phyloP scores from a whole-genome alignment of 2,329 filamentous ascomycete genomes.

The Colletotrichum tabaci region DNA sequence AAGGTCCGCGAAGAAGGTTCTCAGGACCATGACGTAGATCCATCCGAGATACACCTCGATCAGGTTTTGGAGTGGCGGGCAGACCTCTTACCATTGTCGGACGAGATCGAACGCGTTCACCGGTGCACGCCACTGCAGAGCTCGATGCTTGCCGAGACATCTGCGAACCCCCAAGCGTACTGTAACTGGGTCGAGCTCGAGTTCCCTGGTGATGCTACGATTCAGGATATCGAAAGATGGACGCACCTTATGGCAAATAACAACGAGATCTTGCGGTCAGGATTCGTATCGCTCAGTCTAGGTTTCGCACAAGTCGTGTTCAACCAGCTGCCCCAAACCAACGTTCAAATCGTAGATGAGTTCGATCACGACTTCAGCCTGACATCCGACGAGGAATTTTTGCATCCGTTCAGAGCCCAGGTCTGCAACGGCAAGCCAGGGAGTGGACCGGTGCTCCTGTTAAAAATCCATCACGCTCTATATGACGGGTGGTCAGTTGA shows the following conservation, averaged over 20 bases:
- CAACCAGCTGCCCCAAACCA: conserved; percentile 60
- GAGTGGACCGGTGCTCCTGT: conserved; percentile 52
- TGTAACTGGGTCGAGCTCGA: conserved; percentile 83
- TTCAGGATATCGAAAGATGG: conserved; percentile 61
- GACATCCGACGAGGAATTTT: conserved; percentile 51
- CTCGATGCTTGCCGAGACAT: conserved; percentile 86
- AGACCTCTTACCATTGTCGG: neutral
- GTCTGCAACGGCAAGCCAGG: conserved; percentile 52
- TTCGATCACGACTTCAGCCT: conserved; percentile 58
- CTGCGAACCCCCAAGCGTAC: conserved; percentile 72
- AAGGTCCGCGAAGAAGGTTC: no score
- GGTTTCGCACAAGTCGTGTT: conserved; percentile 77
- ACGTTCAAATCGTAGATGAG: conserved; percentile 59
- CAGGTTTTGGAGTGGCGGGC: neutral
- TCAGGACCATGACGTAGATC: neutral
- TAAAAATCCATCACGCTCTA: conserved; percentile 84
- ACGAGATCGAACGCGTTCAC: conserved; percentile 58
- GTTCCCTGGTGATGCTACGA: conserved; percentile 56
- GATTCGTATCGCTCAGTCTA: conserved; percentile 73
- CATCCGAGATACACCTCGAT: conserved; percentile 7
- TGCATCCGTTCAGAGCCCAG: conserved; percentile 75
- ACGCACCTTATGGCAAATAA: conserved; percentile 63
- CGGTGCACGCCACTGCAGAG: conserved; percentile 82
- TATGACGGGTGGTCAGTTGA: conserved; percentile 97
- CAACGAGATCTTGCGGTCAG: conserved; percentile 81